Base-by-base conservation (phyloP, 306 rosid species). In the Quercus dentata region DNA sequence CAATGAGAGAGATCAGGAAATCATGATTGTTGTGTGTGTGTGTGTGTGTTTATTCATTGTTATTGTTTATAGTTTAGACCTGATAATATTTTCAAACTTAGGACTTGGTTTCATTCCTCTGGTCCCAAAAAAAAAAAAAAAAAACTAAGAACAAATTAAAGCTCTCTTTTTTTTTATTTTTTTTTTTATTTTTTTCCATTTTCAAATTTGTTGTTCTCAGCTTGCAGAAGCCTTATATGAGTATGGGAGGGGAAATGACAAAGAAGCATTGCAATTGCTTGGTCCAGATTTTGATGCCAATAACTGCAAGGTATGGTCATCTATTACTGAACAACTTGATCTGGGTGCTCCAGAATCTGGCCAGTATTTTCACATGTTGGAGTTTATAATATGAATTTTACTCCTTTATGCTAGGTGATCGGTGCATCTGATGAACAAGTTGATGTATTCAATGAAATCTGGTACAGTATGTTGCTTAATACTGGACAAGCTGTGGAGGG, bases 341-440 rank as follows among this genome's bases (percentile, higher is more conserved):
- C 15, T 52, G n/a, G 55, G 49, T 8, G 46, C 38, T 51, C 72
- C 54, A 38, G n/a, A 73, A 21, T 71, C 52, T 20, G 21, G 19
- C 6, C 25, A 31, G 8, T 55, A 57, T 27, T 73, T 72, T 56
- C 67, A 7, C 55, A 5, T 57, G 9, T 23, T 11, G 20, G 14
- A 30, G 15, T 79, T 84, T 44, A 68, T 33, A 33, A 64, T 10
- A 21, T 17, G 31, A 57, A 38, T 21, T 54, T 41, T 57, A 38
- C 38, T 6, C 13, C 82, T 38, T 14, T 85, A 38, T 84, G 79
- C 38, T 56, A 94, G 99, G 79, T 83, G 31, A 89, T 94, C 18
- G 98, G 99, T 8, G 99, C 97, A 49, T 91, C 99, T 1, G 90
- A 89, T 56, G 99, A 94, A 89, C 99, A 94, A 81, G 76, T 89